phyloP scores from a whole-genome alignment of 768 basidiomycete species.

The Suillus sp. region DNA sequence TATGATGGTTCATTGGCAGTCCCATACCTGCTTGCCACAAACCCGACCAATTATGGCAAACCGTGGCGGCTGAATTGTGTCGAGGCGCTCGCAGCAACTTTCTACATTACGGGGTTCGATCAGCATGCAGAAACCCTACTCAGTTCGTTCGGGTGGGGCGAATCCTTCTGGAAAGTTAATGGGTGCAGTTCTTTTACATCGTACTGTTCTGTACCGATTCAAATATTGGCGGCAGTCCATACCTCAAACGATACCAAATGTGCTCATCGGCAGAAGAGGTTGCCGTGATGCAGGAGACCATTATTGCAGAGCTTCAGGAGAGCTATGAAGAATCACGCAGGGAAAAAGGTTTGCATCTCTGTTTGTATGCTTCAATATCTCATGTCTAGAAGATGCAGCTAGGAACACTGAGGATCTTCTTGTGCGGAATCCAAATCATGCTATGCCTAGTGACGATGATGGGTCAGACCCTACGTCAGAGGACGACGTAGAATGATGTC shows the following conservation, averaged over 20 bases:
- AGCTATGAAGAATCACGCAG: constrained; percentile 60
- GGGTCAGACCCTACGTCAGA: background rate
- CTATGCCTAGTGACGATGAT: constrained; percentile 6
- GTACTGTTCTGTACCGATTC: background rate
- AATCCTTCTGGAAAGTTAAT: constrained; percentile 86
- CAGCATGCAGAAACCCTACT: constrained; percentile 78
- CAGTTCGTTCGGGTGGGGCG: constrained; percentile 88
- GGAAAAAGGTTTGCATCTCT: constrained; percentile 44
- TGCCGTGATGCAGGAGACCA: constrained; percentile 58
- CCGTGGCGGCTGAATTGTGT: constrained; percentile 96
- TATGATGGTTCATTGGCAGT: constrained; percentile 49
- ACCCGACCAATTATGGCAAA: constrained; percentile 97
- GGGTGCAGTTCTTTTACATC: constrained; percentile 40
- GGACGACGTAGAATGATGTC: background rate
- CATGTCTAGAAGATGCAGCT: constrained; percentile 21
- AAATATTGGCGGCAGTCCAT: constrained; percentile 25
- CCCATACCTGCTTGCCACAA: constrained; percentile 92
- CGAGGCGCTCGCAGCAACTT: constrained; percentile 91
- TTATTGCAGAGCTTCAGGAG: constrained; percentile 69
- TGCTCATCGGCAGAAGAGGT: constrained; percentile 68
- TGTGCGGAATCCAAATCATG: constrained; percentile 70
- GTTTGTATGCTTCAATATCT: background rate
- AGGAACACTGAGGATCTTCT: constrained; percentile 60
- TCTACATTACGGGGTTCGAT: constrained; percentile 90
- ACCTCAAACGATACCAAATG: constrained; percentile 74